phyloP scores from a whole-genome alignment of 2,329 filamentous ascomycete species.

The Xylaria sp. region DNA sequence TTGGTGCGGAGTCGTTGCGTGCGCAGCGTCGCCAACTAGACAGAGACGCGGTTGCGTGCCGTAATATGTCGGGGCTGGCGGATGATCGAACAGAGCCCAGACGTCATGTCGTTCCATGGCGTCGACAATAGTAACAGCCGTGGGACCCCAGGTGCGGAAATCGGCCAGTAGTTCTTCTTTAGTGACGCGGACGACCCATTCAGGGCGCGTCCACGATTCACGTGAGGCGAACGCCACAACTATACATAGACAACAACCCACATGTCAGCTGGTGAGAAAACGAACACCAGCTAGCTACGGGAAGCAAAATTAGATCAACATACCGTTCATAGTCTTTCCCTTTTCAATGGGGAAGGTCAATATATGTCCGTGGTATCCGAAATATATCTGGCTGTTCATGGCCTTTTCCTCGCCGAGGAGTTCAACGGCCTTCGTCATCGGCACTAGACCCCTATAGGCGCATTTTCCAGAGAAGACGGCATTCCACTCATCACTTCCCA shows the following conservation, averaged over 20 bases:
- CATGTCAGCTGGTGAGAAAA: conserved; percentile 3
- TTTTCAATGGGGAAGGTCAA: conserved; percentile 65
- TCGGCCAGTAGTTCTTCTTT: conserved; percentile 45
- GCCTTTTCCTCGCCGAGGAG: conserved; percentile 58
- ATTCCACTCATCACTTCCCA: conserved; percentile 55
- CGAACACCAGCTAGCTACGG: neutral
- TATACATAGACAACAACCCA: conserved; percentile 9
- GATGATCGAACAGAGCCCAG: conserved; percentile 59
- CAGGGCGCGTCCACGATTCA: conserved; percentile 40
- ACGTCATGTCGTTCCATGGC: conserved; percentile 57
- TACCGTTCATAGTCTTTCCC: conserved; percentile 48
- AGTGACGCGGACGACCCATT: conserved; percentile 44
- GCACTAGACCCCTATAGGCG: conserved; percentile 59
- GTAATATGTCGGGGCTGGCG: conserved; percentile 56
- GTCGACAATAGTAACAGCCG: conserved; percentile 37
- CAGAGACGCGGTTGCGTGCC: conserved; percentile 53
- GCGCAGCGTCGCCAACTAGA: conserved; percentile 71
- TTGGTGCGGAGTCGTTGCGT: conserved; percentile 70
- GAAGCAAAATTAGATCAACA: conserved; percentile 3
- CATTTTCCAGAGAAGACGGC: conserved; percentile 54
- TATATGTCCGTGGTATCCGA: conserved; percentile 65
- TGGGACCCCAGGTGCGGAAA: conserved; percentile 42
- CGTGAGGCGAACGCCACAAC: conserved; percentile 46
- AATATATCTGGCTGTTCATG: conserved; percentile 45
- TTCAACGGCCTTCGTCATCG: conserved; percentile 64